These are phyloP conservation scores for Hymenoscyphus fraxineus DNA, from an alignment of 2,329 filamentous ascomycete species.

Conservation along the genomic window DNA sequence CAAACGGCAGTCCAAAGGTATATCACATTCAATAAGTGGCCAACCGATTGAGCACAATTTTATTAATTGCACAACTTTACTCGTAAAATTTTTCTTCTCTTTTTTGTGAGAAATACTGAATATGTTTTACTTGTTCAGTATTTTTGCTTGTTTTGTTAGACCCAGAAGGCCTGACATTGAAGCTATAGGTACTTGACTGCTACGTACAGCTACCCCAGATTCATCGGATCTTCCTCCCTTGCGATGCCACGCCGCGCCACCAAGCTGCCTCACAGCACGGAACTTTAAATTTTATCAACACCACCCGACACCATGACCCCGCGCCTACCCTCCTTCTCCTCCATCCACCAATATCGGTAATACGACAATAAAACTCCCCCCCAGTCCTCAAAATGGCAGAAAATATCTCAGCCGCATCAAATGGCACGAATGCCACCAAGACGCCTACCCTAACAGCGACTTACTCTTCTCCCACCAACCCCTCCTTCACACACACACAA, in stretches of 20 bases:
- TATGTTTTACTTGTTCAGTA: too few relatives aligned
- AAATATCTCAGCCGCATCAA: not conserved
- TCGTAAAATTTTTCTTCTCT: too few relatives aligned
- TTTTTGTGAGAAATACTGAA: too few relatives aligned
- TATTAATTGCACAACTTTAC: too few relatives aligned
- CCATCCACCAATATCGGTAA: not conserved
- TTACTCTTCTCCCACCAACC: slow-evolving; percentile 52
- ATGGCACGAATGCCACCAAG: not conserved
- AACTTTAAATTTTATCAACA: not conserved
- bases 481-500: slow-evolving; percentile 43
- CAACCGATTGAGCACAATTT: too few relatives aligned
- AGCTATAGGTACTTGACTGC: too few relatives aligned
- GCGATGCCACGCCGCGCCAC: not conserved
- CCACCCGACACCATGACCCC: not conserved
- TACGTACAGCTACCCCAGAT: not conserved
- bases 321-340: not conserved
- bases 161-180: too few relatives aligned
- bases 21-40: too few relatives aligned
- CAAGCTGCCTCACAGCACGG: too few relatives aligned
- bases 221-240: not conserved
- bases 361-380: not conserved
- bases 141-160: too few relatives aligned
- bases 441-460: slow-evolving; percentile 36
- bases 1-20: too few relatives aligned
- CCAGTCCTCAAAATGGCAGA: slow-evolving; percentile 8